Base-by-base conservation (phyloP, 2,329 filamentous ascomycete genomes). In the Botryotinia convoluta region DNA sequence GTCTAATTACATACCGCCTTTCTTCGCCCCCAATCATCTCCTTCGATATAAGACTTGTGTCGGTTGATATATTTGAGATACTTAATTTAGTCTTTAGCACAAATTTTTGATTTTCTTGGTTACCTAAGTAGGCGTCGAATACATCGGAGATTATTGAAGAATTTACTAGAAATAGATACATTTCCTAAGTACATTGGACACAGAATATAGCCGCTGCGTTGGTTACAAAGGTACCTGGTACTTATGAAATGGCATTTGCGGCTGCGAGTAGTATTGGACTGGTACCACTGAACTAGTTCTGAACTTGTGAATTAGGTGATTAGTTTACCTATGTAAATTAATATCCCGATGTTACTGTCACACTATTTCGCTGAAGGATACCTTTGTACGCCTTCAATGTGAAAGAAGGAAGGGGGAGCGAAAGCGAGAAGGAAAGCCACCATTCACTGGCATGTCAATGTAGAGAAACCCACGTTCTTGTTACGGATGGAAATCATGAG, bases 211-310 rank as follows among this genome's bases (percentile, higher is more conserved):
- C 65, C 48, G 65, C 65, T 32, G 65, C n/a, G 10, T 57, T 57
- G 16, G 48, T 69, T 69, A 59, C 65, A 32, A 42, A 69, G 9
- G n/a, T 69, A 44, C 26, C 18, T 32, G n/a, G 6, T 44, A 69
- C 65, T 29, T 57, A 29, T 45, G 37, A 42, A 42, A 69, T 69
- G 65, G 26, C 48, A 69, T 57, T 69, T 69, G 65, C 35, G 48
- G 37, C 65, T 57, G 65, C 37, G 26, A 48, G 48, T 65, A 14
- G 20, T 65, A 65, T 35, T 64, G 48, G 29, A 29, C 51, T 9
- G 16, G 65, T 42, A 69, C 37, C 1, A 69, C 65, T 32, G 10
- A 12, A 16, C 65, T 68, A 57, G 35, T 57, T 29, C 48, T 18
- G 20, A 37, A 44, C 37, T 42, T n/a, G 26, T 20, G 35, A 26